Percentiles rank a stretch among this genome's conserved stretches.
These are phyloP conservation scores for Colletotrichum salicis DNA, from an alignment of 2,329 filamentous ascomycete species.

Conservation along the genomic window DNA sequence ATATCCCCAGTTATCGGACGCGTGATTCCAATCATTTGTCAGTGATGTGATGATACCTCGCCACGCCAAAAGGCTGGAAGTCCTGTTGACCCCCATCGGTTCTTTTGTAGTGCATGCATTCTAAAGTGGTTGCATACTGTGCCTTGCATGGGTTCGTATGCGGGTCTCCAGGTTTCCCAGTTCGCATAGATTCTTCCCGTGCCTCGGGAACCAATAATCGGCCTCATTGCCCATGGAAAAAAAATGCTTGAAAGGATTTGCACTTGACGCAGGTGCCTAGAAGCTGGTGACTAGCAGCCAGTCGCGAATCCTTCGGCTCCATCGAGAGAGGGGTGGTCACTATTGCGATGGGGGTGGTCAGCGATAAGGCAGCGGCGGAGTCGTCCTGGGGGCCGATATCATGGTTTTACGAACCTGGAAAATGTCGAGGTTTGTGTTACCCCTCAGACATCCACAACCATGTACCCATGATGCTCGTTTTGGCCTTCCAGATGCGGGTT, in stretches of 20 bases:
- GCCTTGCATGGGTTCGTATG: slow-evolving; percentile 22
- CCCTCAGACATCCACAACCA: background rate
- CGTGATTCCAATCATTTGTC: background rate
- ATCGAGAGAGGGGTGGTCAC: background rate
- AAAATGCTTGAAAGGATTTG: background rate
- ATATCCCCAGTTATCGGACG: background rate
- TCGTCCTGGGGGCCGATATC: background rate
- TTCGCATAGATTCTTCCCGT: background rate
- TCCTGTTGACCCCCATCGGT: background rate
- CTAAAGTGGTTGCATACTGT: slow-evolving; percentile 1
- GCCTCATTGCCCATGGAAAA: background rate
- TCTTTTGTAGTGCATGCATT: slow-evolving; percentile 20
- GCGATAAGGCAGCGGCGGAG: slow-evolving; percentile 5
- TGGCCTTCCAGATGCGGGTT: slow-evolving; percentile 23
- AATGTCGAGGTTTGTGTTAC: background rate
- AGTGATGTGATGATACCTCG: background rate
- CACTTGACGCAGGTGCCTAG: slow-evolving; percentile 1
- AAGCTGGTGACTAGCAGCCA: background rate
- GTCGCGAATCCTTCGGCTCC: slow-evolving; percentile 18
- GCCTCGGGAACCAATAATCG: background rate
- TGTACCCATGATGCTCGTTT: background rate
- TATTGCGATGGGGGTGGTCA: slow-evolving; percentile 5
- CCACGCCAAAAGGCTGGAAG: background rate
- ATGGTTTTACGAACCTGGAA: background rate
- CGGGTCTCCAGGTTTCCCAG: background rate